Evolutionary conservation across 495 filamentous ascomycete genomes (phyloP).

Genomic region (Trichocladium uniseriatum): DNA sequence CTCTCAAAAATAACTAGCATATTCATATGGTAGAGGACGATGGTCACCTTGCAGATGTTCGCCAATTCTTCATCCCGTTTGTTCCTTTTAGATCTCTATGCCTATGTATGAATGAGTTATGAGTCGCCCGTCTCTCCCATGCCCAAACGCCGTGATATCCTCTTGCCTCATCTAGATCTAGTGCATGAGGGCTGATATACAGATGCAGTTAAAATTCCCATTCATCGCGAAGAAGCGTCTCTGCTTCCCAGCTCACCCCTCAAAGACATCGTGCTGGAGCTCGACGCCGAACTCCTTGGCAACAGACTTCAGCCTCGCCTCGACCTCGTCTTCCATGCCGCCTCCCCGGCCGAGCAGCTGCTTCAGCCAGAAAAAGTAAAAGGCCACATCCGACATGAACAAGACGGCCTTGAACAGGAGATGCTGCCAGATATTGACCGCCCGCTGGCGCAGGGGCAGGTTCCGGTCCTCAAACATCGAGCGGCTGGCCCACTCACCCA

Average conservation of each 20-base stretch:
- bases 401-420: conserved; percentile 71
- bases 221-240: too few species aligned
- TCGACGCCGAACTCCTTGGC: conserved; percentile 90
- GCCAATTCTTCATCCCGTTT: too few species aligned
- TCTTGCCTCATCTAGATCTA: conserved; percentile 15
- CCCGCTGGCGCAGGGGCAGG: conserved; percentile 30
- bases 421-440: conserved; percentile 56
- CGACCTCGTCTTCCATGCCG: conserved; percentile 92
- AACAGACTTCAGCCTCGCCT: conserved; percentile 72
- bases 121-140: background rate
- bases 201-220: too few species aligned
- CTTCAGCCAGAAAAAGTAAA: conserved; percentile 66
- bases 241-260: too few species aligned
- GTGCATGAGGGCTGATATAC: background rate
- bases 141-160: background rate
- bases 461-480: conserved; percentile 57
- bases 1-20: too few species aligned
- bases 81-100: background rate
- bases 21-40: too few species aligned
- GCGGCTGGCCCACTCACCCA: conserved; percentile 77
- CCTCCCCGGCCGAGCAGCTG: conserved; percentile 65
- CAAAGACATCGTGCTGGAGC: conserved; percentile 76
- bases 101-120: background rate
- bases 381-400: conserved; percentile 69
- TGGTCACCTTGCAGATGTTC: too few species aligned